Percentiles rank a stretch among this genome's conserved stretches.
phyloP scores from a whole-genome alignment of 2,329 filamentous ascomycete genomes.

The Fusarium globosum region DNA sequence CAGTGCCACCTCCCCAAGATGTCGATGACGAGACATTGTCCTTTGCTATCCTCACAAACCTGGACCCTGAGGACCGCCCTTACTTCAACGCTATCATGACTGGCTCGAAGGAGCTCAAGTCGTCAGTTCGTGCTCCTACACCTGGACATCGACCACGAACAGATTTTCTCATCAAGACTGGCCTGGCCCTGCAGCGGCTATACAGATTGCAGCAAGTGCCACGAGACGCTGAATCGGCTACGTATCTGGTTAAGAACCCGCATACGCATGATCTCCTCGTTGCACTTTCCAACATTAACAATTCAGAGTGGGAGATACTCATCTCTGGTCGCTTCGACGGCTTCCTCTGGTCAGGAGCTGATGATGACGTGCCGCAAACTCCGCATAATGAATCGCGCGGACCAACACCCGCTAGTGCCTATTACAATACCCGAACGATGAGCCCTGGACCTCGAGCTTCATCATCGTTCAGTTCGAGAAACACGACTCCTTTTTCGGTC shows the following conservation, averaged over 20 bases:
- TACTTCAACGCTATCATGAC: slow-evolving; percentile 84
- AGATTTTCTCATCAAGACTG: slow-evolving; percentile 79
- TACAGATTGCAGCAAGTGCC: slow-evolving; percentile 80
- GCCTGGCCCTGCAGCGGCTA: slow-evolving; percentile 82
- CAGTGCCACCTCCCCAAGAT: slow-evolving; percentile 82
- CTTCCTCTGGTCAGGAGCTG: slow-evolving; percentile 93
- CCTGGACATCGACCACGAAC: slow-evolving; percentile 73
- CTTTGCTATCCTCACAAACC: slow-evolving; percentile 91
- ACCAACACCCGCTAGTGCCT: slow-evolving; percentile 64
- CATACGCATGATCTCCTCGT: slow-evolving; percentile 86
- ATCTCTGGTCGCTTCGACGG: slow-evolving; percentile 95
- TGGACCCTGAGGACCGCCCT: slow-evolving; percentile 79
- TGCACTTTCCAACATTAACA: slow-evolving; percentile 87
- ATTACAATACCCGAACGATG: slow-evolving; percentile 53
- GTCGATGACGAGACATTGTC: slow-evolving; percentile 94
- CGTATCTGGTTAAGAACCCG: slow-evolving; percentile 86
- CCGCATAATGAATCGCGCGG: slow-evolving; percentile 62
- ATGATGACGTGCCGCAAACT: slow-evolving; percentile 62
- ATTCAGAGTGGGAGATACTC: slow-evolving; percentile 96
- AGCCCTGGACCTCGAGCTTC: slow-evolving; percentile 56
- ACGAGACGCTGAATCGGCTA: slow-evolving; percentile 85
- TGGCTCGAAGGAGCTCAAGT: slow-evolving; percentile 67
- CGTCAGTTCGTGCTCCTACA: slow-evolving; percentile 73
- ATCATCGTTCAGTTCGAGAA: slow-evolving; percentile 57
- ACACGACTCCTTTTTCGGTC: slow-evolving; percentile 60